Evolutionary conservation across 768 basidiomycete genomes (phyloP).

Genomic region (Boletus tylopilopsis): DNA sequence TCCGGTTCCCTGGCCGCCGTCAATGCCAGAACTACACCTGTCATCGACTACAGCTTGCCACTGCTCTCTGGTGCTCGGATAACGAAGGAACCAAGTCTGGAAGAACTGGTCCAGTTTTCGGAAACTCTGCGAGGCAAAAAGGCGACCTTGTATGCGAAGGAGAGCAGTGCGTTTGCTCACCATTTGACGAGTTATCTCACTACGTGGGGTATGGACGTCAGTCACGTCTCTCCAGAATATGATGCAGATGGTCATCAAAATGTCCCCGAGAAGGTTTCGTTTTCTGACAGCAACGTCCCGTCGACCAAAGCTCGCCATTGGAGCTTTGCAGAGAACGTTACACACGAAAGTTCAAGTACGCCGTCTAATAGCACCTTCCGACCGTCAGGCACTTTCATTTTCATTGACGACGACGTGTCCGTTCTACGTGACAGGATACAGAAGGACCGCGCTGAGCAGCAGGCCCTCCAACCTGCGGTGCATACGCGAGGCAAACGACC

Average conservation of each 20-base stretch:
- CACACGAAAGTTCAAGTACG: slow-evolving; percentile 19
- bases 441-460: slow-evolving; percentile 57
- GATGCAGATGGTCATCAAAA: slow-evolving; percentile 40
- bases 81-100: slow-evolving; percentile 71
- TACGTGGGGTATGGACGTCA: slow-evolving; percentile 93
- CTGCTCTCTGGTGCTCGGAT: slow-evolving; percentile 48
- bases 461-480: slow-evolving; percentile 34
- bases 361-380: slow-evolving; percentile 24
- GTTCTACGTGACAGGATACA: slow-evolving; percentile 74
- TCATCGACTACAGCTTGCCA: slow-evolving; percentile 46
- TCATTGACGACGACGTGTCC: slow-evolving; percentile 90
- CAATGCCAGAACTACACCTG: slow-evolving; percentile 36
- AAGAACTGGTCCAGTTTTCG: slow-evolving; percentile 74
- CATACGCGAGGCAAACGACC: slow-evolving; percentile 58
- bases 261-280: slow-evolving; percentile 13
- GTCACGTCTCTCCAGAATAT: slow-evolving; percentile 65
- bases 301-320: slow-evolving; percentile 23
- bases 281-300: slow-evolving; percentile 8
- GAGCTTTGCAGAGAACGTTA: slow-evolving; percentile 11
- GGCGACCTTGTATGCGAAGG: slow-evolving; percentile 79
- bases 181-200: slow-evolving; percentile 92
- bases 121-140: slow-evolving; percentile 80
- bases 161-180: slow-evolving; percentile 86
- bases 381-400: slow-evolving; percentile 57
- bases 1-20: slow-evolving; percentile 48